These are phyloP conservation scores for Podospora australis DNA, from an alignment of 495 filamentous ascomycete genomes.

Conservation along the genomic window DNA sequence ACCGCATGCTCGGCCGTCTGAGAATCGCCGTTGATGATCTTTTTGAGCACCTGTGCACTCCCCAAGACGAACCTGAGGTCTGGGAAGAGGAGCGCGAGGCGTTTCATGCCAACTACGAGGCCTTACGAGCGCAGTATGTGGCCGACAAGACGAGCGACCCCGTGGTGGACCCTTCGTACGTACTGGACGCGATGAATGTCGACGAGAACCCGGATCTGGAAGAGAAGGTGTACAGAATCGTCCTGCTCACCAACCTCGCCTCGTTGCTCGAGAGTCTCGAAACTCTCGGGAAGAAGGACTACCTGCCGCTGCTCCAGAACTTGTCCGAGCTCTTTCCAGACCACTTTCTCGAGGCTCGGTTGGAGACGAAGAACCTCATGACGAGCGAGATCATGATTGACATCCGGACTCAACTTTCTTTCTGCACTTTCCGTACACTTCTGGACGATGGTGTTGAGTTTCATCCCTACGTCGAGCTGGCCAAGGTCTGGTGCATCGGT, in stretches of 20 bases:
- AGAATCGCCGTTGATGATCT: slow-evolving; percentile 12
- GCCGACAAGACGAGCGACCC: slow-evolving; percentile 2
- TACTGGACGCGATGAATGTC: slow-evolving; percentile 8
- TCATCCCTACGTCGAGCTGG: slow-evolving; percentile 8
- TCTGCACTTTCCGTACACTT: slow-evolving; percentile 8
- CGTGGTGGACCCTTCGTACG: slow-evolving; percentile 10
- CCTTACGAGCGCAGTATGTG: slow-evolving; percentile 10
- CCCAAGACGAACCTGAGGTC: slow-evolving; percentile 1
- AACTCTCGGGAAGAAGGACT: background rate
- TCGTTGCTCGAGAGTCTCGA: slow-evolving; percentile 14
- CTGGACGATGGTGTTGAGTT: slow-evolving; percentile 1
- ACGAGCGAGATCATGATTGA: slow-evolving; percentile 7
- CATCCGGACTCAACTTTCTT: slow-evolving; percentile 21
- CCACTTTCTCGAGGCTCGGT: slow-evolving; percentile 5
- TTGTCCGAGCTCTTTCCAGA: slow-evolving; percentile 15
- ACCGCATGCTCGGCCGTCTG: slow-evolving; percentile 8
- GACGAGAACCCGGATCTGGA: background rate
- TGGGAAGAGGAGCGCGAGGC: slow-evolving; percentile 7
- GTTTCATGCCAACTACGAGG: slow-evolving; percentile 2
- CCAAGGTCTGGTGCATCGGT: slow-evolving; percentile 15
- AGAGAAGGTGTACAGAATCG: slow-evolving; percentile 1
- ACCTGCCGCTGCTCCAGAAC: slow-evolving; percentile 10
- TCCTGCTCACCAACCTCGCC: slow-evolving; percentile 17
- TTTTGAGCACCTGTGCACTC: slow-evolving; percentile 10
- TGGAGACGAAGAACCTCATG: background rate